Conservation (phyloP, 371 early-diverging fungal genomes). For the Fennellomyces sp. region DNA sequence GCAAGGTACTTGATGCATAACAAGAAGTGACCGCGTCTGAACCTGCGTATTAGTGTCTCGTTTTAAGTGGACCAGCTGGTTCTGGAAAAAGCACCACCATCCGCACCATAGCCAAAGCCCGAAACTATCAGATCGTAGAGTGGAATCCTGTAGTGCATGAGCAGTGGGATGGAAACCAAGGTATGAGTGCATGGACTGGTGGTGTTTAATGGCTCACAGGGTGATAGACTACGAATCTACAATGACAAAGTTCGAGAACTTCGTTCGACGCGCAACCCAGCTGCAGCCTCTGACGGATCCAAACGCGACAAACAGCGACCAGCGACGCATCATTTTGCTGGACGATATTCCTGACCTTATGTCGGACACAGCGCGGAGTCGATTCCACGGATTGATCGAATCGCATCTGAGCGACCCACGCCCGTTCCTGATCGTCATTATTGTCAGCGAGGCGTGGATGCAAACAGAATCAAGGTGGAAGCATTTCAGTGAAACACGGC, state of each 20-base stretch:
- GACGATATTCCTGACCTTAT: constrained; percentile 50
- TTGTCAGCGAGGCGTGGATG: constrained; percentile 24
- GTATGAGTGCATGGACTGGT: too few relatives aligned
- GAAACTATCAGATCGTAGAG: constrained; percentile 26
- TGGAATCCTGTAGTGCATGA: constrained; percentile 20
- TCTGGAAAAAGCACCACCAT: constrained; percentile 43
- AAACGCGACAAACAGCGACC: neutral
- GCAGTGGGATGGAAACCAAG: neutral
- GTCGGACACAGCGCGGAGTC: constrained; percentile 2
- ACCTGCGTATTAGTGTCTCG: constrained; percentile 18
- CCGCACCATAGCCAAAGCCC: constrained; percentile 20
- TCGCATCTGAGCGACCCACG: neutral
- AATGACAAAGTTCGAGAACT: constrained; percentile 19
- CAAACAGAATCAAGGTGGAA: neutral
- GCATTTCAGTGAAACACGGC: neutral
- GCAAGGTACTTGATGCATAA: constrained; percentile 6
- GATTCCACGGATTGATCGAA: constrained; percentile 26
- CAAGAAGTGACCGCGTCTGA: neutral
- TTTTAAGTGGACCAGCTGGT: constrained; percentile 41
- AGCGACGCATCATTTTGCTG: constrained; percentile 34
- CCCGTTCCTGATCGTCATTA: constrained; percentile 28
- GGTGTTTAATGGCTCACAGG: too few relatives aligned
- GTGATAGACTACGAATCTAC: constrained; percentile 21
- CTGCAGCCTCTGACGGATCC: constrained; percentile 1
- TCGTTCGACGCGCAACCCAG: constrained; percentile 16